Percentiles rank a stretch among this genome's conserved stretches.
phyloP scores from a whole-genome alignment of 164 flowering plant genomes.

The Saururus chinensis region DNA sequence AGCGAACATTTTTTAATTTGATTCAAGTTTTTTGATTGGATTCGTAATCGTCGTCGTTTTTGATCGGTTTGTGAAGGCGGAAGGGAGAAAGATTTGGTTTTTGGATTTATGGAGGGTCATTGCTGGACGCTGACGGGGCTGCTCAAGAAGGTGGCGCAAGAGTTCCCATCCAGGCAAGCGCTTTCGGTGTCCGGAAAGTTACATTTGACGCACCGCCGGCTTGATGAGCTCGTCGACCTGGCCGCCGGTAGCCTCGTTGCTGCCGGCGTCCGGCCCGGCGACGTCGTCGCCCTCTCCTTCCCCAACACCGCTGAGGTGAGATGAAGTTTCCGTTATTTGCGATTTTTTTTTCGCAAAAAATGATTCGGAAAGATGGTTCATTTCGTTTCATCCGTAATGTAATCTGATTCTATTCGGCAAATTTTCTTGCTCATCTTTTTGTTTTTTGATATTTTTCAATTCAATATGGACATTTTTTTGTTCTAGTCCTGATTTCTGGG shows the following conservation, averaged over 20 bases:
- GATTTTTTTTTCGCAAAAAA: not conserved
- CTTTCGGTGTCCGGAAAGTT: slow-evolving; percentile 59
- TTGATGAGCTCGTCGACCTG: slow-evolving; percentile 45
- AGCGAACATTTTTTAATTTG: too few relatives aligned
- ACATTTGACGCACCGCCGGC: slow-evolving; percentile 51
- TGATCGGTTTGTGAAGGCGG: too few relatives aligned
- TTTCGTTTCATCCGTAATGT: too few relatives aligned
- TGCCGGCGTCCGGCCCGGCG: slow-evolving; percentile 50
- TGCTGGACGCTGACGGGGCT: slow-evolving; percentile 46
- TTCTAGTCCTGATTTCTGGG: not conserved
- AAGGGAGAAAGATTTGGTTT: too few relatives aligned
- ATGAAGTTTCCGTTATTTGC: not conserved
- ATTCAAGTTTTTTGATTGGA: too few relatives aligned
- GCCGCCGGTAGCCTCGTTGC: slow-evolving; percentile 52
- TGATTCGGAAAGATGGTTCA: not conserved
- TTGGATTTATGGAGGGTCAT: not conserved
- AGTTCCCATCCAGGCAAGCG: slow-evolving; percentile 49
- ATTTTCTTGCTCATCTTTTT: too few relatives aligned
- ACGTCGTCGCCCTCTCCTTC: slow-evolving; percentile 84
- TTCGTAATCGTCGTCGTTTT: not conserved
- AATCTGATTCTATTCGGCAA: too few relatives aligned
- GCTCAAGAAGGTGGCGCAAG: slow-evolving; percentile 31
- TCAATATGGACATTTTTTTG: not conserved
- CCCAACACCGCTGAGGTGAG: slow-evolving; percentile 80
- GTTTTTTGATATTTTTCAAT: too few relatives aligned